These are phyloP conservation scores for Suillus subluteus DNA, from an alignment of 768 basidiomycete species.

Conservation along the genomic window DNA sequence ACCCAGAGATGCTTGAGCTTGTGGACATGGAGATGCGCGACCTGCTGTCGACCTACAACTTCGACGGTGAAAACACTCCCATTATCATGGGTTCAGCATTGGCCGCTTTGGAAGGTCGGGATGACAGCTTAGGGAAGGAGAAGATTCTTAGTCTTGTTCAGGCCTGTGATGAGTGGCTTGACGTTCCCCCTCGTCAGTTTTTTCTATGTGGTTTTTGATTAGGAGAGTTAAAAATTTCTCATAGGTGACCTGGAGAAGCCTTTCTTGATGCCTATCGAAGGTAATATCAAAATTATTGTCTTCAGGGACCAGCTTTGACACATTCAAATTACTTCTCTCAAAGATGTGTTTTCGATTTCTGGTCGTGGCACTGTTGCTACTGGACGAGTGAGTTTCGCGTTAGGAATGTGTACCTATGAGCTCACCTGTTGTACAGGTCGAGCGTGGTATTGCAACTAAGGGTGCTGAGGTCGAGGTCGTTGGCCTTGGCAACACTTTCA, in stretches of 20 bases:
- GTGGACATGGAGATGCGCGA: slow-evolving; percentile 99
- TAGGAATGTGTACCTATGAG: neutral
- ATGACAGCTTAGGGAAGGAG: slow-evolving; percentile 75
- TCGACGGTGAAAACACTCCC: slow-evolving; percentile 97
- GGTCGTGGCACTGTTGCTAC: slow-evolving; percentile 98
- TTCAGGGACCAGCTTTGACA: neutral
- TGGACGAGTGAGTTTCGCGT: slow-evolving; percentile 66
- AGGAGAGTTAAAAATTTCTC: slow-evolving; percentile 1
- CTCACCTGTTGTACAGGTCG: slow-evolving; percentile 55
- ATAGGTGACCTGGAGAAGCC: slow-evolving; percentile 96
- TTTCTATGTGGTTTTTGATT: slow-evolving; percentile 7
- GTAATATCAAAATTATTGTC: slow-evolving; percentile 34
- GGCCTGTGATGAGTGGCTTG: slow-evolving; percentile 93
- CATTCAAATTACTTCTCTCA: neutral
- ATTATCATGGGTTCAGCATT: slow-evolving; percentile 97
- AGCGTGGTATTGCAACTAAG: slow-evolving; percentile 90
- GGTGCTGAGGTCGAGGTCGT: slow-evolving; percentile 93
- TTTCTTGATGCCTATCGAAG: slow-evolving; percentile 95
- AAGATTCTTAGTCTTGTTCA: slow-evolving; percentile 84
- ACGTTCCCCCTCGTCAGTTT: slow-evolving; percentile 83
- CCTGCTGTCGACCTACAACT: slow-evolving; percentile 87
- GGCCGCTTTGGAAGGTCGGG: slow-evolving; percentile 88
- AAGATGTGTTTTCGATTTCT: slow-evolving; percentile 94
- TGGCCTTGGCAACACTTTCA: slow-evolving; percentile 78
- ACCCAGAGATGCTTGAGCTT: slow-evolving; percentile 98